Base-by-base conservation (phyloP, 345 rosid species). In the Turnera subulata region DNA sequence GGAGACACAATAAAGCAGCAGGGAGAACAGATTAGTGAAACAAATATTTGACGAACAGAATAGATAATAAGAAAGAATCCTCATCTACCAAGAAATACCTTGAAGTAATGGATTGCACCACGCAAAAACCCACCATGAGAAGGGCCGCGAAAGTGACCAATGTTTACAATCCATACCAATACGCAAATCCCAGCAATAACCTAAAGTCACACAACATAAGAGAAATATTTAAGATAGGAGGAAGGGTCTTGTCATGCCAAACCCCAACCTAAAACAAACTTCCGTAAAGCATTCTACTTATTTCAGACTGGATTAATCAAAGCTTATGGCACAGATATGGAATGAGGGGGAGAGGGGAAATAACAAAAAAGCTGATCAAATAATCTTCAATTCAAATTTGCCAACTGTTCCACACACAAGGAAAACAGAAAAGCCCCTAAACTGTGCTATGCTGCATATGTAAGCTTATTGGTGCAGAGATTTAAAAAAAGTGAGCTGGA, bases 131-230 rank as follows among this genome's bases (percentile, higher is more conserved):
- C 96, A 44, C 99, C 99, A 64, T 93, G 99, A 48, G 97, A 74
- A 80, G 97, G 97, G 63, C 89, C 99, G 49, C 76, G 88, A 49
- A 93, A 93, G 67, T 93, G 99, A 52, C 97, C 96, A 64, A 93
- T 93, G 80, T 93, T 93, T 68, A 93, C 97, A 65, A 93, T 74
- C 99, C 99, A 93, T 60, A 93, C 97, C 63, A 93, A 79, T 24
- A 87, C 74, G 73, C 99, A 93, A 68, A 93, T 93, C 50, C 97
- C 97, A 50, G 97, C 97, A 82, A 93, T 93, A 60, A 93, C 99
- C 99, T 93, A 59, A 48, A 73, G 52, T 59, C 46, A 70, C 53
- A 51, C 37, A 59, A 62, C 53, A 64, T 20, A 43, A 44, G 5
- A 42, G n/a, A 42, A 29, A 29, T 29, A 29, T 29, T 29, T 29